Evolutionary conservation across 805 yeast species (phyloP).

Genomic region (Cyberlindnera mycetangii): DNA sequence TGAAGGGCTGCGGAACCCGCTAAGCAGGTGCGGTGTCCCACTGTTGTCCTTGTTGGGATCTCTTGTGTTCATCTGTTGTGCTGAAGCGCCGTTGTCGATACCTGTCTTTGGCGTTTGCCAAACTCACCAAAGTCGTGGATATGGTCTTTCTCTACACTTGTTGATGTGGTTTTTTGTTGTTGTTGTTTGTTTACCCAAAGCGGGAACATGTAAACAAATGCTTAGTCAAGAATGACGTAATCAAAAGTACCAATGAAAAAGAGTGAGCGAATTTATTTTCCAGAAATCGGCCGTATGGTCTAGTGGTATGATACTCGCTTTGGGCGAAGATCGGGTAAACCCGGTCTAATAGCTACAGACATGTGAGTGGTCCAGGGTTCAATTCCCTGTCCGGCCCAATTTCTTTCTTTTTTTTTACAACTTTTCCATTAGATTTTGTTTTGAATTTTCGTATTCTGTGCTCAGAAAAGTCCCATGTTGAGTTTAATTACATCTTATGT

Average conservation of each 20-base stretch:
- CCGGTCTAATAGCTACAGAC: too few species aligned
- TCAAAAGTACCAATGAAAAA: background rate
- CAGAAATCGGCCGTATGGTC: conserved; percentile 30
- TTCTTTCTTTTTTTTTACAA: conserved; percentile 16
- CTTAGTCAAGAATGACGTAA: conserved; percentile 1
- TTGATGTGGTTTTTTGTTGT: background rate
- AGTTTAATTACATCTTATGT: too few species aligned
- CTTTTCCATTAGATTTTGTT: too few species aligned
- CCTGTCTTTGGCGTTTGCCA: background rate
- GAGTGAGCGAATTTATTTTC: background rate
- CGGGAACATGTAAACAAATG: conserved; percentile 15
- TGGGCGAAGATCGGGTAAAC: too few species aligned
- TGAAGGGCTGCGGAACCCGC: conserved; percentile 17
- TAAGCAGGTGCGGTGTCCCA: conserved; percentile 3
- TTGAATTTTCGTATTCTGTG: background rate
- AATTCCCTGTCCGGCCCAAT: conserved; percentile 34
- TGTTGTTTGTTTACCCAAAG: conserved; percentile 16
- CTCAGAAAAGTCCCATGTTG: too few species aligned
- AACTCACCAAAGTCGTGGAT: background rate
- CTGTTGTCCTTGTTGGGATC: background rate
- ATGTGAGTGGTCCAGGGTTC: conserved; percentile 35
- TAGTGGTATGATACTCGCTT: conserved; percentile 35
- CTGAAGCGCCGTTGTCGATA: background rate
- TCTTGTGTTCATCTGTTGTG: background rate
- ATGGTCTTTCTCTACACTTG: background rate